These are phyloP conservation scores for Tillandsia fasciculata DNA, from an alignment of 176 grass and related monocot species.

Conservation along the genomic window DNA sequence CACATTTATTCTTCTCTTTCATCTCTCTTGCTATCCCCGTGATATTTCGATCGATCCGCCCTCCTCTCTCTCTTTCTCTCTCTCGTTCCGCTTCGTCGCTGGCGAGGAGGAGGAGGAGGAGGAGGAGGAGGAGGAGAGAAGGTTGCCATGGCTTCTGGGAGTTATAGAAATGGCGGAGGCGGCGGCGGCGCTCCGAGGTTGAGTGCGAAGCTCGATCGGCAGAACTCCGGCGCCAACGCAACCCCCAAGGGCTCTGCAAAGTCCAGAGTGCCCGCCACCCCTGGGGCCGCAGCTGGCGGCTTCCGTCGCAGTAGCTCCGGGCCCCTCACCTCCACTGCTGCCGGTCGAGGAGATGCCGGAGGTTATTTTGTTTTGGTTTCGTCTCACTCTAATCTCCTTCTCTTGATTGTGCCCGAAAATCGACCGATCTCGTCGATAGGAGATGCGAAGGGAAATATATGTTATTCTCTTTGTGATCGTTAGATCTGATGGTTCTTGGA, in stretches of 20 bases:
- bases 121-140: neutral
- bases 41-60: neutral
- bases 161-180: constrained; percentile 45
- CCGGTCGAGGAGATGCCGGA: constrained; percentile 44
- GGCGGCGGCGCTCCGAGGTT: constrained; percentile 35
- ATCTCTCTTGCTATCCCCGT: neutral
- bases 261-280: constrained; percentile 38
- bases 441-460: neutral
- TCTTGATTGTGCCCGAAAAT: neutral
- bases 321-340: constrained; percentile 25
- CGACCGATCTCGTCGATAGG: constrained; percentile 19
- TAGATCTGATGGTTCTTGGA: neutral
- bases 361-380: constrained; percentile 23
- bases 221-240: constrained; percentile 27
- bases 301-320: constrained; percentile 59
- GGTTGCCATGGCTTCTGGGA: constrained; percentile 7
- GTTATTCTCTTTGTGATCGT: neutral
- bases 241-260: constrained; percentile 71
- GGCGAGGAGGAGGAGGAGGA: neutral
- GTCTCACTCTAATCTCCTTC: neutral
- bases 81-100: neutral
- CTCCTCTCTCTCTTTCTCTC: neutral
- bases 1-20: neutral
- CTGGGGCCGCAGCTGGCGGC: constrained; percentile 18
- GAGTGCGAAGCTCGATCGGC: constrained; percentile 52